A percentile compares a stretch with the other conserved stretches of the same genome.
These are phyloP conservation scores for Mycena sp. DNA, from an alignment of 1,284 basidiomycete species.

Conservation along the genomic window DNA sequence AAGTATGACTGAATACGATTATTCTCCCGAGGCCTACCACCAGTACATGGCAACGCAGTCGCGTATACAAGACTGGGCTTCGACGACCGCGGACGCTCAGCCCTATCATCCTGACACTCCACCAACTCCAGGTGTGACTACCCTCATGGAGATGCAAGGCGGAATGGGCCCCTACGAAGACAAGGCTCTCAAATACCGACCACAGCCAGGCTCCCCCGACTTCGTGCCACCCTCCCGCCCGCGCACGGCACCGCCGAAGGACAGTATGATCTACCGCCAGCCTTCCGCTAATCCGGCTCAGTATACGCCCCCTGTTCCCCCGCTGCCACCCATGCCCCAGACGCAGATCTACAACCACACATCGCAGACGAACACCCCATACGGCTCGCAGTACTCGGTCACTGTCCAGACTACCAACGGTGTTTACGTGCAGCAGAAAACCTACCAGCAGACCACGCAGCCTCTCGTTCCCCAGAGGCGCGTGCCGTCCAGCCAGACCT, in stretches of 20 bases:
- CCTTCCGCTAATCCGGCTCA: neutral
- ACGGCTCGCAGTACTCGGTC: constrained; percentile 10
- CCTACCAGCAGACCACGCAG: constrained; percentile 6
- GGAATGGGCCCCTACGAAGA: neutral
- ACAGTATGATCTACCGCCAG: neutral
- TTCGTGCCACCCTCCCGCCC: too few relatives aligned
- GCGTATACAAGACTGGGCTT: constrained; percentile 13
- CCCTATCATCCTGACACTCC: constrained; percentile 9
- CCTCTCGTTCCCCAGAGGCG: neutral
- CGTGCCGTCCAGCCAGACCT: too few relatives aligned
- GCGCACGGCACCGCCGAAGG: too few relatives aligned
- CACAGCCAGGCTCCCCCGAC: too few relatives aligned
- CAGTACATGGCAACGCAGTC: constrained; percentile 12
- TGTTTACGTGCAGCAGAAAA: constrained; percentile 10
- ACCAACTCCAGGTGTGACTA: neutral
- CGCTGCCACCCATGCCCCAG: neutral
- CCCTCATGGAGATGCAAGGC: neutral
- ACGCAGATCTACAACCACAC: constrained; percentile 2
- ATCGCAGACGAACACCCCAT: constrained; percentile 4
- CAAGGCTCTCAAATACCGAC: too few relatives aligned
- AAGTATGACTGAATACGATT: constrained; percentile 25
- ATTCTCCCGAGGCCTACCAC: neutral
- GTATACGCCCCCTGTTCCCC: neutral
- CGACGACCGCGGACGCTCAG: neutral
- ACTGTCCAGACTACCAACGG: constrained; percentile 13